Percentiles rank a stretch among this genome's conserved stretches.
Evolutionary conservation across 352 stramenopile species (phyloP).

Genomic region (Salisapilia sapeloensis): DNA sequence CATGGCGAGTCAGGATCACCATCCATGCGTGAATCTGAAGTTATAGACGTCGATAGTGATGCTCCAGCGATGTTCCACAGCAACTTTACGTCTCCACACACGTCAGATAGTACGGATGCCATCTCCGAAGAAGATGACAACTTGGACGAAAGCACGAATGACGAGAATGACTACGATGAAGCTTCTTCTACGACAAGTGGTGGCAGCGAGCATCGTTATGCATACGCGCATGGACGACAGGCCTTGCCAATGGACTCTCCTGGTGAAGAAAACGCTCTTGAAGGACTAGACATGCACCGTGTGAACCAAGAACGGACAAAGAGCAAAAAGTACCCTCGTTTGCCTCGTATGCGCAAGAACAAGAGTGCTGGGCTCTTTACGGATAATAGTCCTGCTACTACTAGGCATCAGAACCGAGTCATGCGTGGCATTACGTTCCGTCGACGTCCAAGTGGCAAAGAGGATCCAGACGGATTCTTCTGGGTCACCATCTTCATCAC

Average conservation of each 20-base stretch:
- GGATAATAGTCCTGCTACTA: constrained; percentile 5
- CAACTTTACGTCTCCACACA: constrained; percentile 2
- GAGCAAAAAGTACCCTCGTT: constrained; percentile 7
- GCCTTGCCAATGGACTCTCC: constrained; percentile 56
- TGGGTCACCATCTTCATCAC: constrained; percentile 54
- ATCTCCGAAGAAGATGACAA: constrained; percentile 4
- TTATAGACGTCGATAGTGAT: constrained; percentile 23
- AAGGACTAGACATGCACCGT: constrained; percentile 9
- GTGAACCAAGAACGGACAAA: background rate
- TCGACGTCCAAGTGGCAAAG: constrained; percentile 19
- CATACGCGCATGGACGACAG: constrained; percentile 29
- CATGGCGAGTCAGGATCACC: no score
- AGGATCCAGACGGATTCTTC: constrained; percentile 28
- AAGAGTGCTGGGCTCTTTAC: constrained; percentile 24
- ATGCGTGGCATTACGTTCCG: constrained; percentile 41
- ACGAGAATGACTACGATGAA: constrained; percentile 5
- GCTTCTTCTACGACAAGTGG: no score
- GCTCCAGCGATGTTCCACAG: constrained; percentile 7
- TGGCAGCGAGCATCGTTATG: constrained; percentile 14
- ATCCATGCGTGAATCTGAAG: no score
- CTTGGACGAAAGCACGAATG: constrained; percentile 3
- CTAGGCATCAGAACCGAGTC: constrained; percentile 15
- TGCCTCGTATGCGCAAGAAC: constrained; percentile 16
- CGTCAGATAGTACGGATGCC: constrained; percentile 4
- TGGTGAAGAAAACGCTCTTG: constrained; percentile 18